Conservation (phyloP, 768 basidiomycete genomes). For the Wakefieldia striispora region DNA sequence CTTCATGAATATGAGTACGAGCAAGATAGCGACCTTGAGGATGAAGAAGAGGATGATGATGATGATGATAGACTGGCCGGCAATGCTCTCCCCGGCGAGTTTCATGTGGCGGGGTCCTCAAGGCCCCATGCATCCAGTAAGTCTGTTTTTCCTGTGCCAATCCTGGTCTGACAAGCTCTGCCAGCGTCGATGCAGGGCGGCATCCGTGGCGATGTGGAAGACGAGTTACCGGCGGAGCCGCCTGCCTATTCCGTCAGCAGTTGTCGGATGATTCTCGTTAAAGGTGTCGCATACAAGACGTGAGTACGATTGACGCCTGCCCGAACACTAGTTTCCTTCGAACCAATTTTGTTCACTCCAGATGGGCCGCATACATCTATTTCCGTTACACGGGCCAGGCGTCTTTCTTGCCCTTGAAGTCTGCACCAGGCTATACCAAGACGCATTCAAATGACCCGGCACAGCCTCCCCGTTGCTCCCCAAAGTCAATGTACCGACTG, state of each 20-base stretch:
- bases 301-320: constrained; percentile 7
- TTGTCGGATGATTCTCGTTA: constrained; percentile 28
- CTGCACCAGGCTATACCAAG: constrained; percentile 2
- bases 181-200: not conserved
- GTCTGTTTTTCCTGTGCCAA: not conserved
- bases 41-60: constrained; percentile 11
- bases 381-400: constrained; percentile 32
- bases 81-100: not conserved
- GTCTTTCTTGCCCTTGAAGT: constrained; percentile 25
- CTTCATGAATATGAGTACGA: constrained; percentile 30
- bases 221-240: constrained; percentile 4
- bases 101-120: constrained; percentile 2
- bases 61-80: not conserved
- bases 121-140: constrained; percentile 6
- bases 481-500: constrained; percentile 40
- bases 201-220: not conserved
- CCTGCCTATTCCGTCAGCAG: constrained; percentile 22
- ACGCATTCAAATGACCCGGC: not conserved
- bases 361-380: constrained; percentile 29
- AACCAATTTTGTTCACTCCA: constrained; percentile 1
- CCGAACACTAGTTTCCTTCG: not conserved
- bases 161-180: not conserved
- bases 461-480: constrained; percentile 24
- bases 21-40: constrained; percentile 31
- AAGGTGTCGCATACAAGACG: constrained; percentile 28